Evolutionary conservation across 805 yeast species (phyloP).

Genomic region (Ogataea minuta): DNA sequence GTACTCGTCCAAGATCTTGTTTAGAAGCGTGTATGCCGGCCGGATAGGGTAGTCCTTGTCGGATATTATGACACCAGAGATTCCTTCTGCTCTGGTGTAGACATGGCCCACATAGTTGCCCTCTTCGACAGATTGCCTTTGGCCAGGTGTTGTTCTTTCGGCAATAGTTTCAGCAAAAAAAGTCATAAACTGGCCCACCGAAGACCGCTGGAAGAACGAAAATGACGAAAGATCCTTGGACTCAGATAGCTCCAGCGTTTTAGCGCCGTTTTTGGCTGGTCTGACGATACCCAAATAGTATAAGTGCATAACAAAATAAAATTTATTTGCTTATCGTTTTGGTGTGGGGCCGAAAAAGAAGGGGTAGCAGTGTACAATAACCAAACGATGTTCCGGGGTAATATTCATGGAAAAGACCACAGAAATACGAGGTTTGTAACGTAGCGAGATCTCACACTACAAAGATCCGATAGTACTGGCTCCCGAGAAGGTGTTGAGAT

Average conservation of each 20-base stretch:
- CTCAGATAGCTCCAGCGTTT: constrained; percentile 72
- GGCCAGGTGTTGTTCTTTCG: constrained; percentile 82
- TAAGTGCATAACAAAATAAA: constrained; percentile 62
- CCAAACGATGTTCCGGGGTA: too few species aligned
- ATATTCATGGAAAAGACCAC: too few species aligned
- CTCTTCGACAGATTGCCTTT: constrained; percentile 93
- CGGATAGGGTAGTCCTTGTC: constrained; percentile 96
- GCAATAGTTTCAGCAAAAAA: constrained; percentile 91
- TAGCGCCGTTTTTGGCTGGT: constrained; percentile 45
- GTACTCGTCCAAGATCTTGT: constrained; percentile 89
- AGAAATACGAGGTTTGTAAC: too few species aligned
- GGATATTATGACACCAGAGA: constrained; percentile 87
- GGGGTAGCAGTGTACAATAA: background rate
- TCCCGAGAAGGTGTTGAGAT: background rate
- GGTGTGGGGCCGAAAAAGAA: constrained; percentile 10
- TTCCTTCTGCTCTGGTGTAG: constrained; percentile 83
- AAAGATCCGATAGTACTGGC: background rate
- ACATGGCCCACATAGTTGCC: constrained; percentile 90
- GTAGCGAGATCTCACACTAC: too few species aligned
- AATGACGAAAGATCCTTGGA: constrained; percentile 84
- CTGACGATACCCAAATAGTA: constrained; percentile 87
- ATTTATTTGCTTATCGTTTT: constrained; percentile 3
- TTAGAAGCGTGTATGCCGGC: constrained; percentile 91
- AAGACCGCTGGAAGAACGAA: constrained; percentile 74
- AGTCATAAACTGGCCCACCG: constrained; percentile 90